Percentiles rank a stretch among this genome's conserved stretches.
Conservation (phyloP, 371 early-diverging fungal species). For the Mucor saturninus region DNA sequence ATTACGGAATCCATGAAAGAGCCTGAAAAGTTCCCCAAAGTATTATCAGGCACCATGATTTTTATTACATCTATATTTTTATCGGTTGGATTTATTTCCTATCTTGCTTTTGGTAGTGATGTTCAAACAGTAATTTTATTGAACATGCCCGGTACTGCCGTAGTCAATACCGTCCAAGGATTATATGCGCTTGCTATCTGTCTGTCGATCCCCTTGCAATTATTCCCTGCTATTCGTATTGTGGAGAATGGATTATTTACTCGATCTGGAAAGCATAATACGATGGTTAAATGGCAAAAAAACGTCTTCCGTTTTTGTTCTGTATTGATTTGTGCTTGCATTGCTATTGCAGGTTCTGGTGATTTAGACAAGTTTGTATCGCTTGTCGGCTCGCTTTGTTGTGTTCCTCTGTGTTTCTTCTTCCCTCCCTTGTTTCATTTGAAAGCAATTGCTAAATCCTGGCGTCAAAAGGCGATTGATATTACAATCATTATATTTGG, state of each 20-base stretch:
- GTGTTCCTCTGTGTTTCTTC: slow-evolving; percentile 76
- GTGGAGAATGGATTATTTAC: slow-evolving; percentile 73
- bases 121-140: slow-evolving; percentile 82
- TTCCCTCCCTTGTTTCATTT: slow-evolving; percentile 86
- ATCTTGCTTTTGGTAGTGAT: slow-evolving; percentile 78
- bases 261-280: slow-evolving; percentile 65
- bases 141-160: slow-evolving; percentile 71
- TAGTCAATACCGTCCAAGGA: slow-evolving; percentile 70
- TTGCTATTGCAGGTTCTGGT: slow-evolving; percentile 75
- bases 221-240: slow-evolving; percentile 90
- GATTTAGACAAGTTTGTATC: slow-evolving; percentile 87
- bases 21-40: slow-evolving; percentile 77
- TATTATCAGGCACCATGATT: slow-evolving; percentile 71
- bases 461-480: slow-evolving; percentile 52
- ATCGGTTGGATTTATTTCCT: slow-evolving; percentile 76
- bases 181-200: slow-evolving; percentile 86
- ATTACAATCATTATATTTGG: slow-evolving; percentile 74
- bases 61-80: slow-evolving; percentile 74
- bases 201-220: slow-evolving; percentile 81
- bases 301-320: slow-evolving; percentile 71
- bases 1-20: slow-evolving; percentile 79
- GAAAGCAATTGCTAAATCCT: slow-evolving; percentile 59
- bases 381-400: slow-evolving; percentile 71
- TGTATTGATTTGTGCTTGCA: slow-evolving; percentile 62
- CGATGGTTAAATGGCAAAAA: slow-evolving; percentile 87